Conservation (phyloP, 345 rosid species). For the Tarenaya hassleriana region DNA sequence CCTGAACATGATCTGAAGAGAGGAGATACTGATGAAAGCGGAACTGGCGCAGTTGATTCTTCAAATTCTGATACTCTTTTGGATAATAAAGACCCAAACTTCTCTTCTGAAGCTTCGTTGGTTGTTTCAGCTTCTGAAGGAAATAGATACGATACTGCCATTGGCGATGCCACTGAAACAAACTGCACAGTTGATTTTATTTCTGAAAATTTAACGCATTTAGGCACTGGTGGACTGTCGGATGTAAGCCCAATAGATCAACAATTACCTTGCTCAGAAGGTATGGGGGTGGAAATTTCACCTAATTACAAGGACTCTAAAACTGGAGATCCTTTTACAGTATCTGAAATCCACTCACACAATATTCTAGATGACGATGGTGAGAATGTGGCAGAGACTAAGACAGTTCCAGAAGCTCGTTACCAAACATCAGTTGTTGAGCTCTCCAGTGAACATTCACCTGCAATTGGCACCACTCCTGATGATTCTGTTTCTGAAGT, state of each 20-base stretch:
- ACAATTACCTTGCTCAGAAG: constrained; percentile 18
- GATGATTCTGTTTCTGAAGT: constrained; percentile 18
- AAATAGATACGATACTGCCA: constrained; percentile 23
- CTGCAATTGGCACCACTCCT: constrained; percentile 16
- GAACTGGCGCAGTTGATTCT: constrained; percentile 28
- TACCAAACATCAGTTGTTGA: too few relatives aligned
- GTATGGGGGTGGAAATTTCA: too few relatives aligned
- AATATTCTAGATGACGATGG: constrained; percentile 19
- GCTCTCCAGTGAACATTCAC: constrained; percentile 16
- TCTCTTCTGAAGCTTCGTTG: too few relatives aligned
- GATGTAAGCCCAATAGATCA: constrained; percentile 25
- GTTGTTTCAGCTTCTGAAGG: constrained; percentile 38
- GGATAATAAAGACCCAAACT: too few relatives aligned
- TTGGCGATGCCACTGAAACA: constrained; percentile 26
- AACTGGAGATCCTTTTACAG: constrained; percentile 26
- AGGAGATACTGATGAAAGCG: constrained; percentile 22
- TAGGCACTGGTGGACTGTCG: constrained; percentile 19
- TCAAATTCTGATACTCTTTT: too few relatives aligned
- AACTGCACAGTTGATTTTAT: constrained; percentile 28
- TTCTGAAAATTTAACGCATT: constrained; percentile 26
- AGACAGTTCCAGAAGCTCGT: constrained; percentile 22
- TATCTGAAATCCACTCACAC: constrained; percentile 13
- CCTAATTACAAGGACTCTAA: too few relatives aligned
- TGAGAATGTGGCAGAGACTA: background rate
- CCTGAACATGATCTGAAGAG: constrained; percentile 23